A percentile compares a stretch with the other conserved stretches of the same genome.
Evolutionary conservation across 805 yeast species (phyloP).

Genomic region (Ogataea nakhonphanomensis): DNA sequence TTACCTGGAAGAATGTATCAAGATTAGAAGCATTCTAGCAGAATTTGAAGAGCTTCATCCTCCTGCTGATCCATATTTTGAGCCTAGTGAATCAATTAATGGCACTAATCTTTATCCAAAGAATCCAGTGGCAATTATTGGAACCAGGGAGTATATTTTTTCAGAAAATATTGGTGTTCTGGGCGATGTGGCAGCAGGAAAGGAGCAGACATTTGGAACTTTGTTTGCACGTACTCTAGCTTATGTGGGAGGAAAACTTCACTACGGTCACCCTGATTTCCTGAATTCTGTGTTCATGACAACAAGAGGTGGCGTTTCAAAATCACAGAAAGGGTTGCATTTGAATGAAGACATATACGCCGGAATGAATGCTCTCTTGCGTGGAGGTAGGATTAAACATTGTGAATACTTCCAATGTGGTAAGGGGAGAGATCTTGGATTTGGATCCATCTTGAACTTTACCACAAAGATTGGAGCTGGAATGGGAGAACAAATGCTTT

Average conservation of each 20-base stretch:
- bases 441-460: conserved; percentile 77
- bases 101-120: conserved; percentile 19
- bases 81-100: conserved; percentile 14
- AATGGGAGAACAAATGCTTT: conserved; percentile 85
- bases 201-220: conserved; percentile 85
- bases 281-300: conserved; percentile 73
- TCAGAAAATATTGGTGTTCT: conserved; percentile 79
- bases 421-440: conserved; percentile 82
- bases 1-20: conserved; percentile 76
- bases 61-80: conserved; percentile 26
- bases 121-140: conserved; percentile 76
- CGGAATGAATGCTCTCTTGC: conserved; percentile 72
- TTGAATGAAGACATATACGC: conserved; percentile 85
- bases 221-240: conserved; percentile 80
- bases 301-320: conserved; percentile 83
- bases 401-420: conserved; percentile 85
- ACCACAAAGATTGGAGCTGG: conserved; percentile 87
- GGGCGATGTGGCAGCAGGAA: conserved; percentile 86
- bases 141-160: conserved; percentile 80
- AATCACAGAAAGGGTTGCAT: conserved; percentile 80
- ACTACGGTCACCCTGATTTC: conserved; percentile 87
- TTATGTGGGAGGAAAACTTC: conserved; percentile 77
- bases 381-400: conserved; percentile 84
- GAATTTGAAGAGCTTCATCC: conserved; percentile 62
- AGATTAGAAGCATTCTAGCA: conserved; percentile 68